Conservation (phyloP, 306 rosid genomes). For the Begonia loranthoides region DNA sequence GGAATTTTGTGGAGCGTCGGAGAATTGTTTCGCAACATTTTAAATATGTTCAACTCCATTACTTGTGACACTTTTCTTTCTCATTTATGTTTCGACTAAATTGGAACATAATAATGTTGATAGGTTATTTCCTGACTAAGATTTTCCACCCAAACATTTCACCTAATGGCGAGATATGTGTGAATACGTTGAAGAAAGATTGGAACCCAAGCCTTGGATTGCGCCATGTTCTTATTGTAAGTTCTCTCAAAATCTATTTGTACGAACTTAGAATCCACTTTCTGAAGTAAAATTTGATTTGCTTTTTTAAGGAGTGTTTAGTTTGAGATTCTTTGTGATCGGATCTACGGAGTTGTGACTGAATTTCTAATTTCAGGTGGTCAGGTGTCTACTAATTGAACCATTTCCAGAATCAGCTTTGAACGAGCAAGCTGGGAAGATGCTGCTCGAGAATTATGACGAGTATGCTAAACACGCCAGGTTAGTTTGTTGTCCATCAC, state of each 20-base stretch:
- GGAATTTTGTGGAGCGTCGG: too few species aligned
- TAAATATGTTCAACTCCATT: too few species aligned
- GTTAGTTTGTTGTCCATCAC: slow-evolving; percentile 24
- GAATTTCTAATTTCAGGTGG: slow-evolving; percentile 45
- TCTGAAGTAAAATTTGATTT: not conserved
- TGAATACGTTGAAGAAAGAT: slow-evolving; percentile 89
- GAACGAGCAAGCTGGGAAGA: slow-evolving; percentile 93
- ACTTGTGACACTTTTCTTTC: not conserved
- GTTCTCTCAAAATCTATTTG: slow-evolving; percentile 8
- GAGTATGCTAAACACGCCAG: slow-evolving; percentile 98
- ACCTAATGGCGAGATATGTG: slow-evolving; percentile 88
- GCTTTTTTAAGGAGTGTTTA: too few species aligned
- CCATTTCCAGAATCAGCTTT: slow-evolving; percentile 97
- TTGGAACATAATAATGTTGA: slow-evolving; percentile 1
- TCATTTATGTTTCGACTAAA: not conserved
- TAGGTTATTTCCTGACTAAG: slow-evolving; percentile 88
- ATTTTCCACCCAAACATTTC: slow-evolving; percentile 96
- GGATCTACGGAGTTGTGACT: too few species aligned
- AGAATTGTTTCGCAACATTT: too few species aligned
- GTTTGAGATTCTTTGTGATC: not conserved
- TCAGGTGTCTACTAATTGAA: slow-evolving; percentile 93
- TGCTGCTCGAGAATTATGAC: slow-evolving; percentile 88
- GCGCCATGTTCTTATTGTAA: slow-evolving; percentile 83
- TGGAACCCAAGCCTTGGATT: slow-evolving; percentile 97
- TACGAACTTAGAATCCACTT: not conserved